Evolutionary conservation across 129 eudicot genomes (phyloP), one percentile per base, ranked within the genome.

Genomic region (Artemisia argyi): DNA sequence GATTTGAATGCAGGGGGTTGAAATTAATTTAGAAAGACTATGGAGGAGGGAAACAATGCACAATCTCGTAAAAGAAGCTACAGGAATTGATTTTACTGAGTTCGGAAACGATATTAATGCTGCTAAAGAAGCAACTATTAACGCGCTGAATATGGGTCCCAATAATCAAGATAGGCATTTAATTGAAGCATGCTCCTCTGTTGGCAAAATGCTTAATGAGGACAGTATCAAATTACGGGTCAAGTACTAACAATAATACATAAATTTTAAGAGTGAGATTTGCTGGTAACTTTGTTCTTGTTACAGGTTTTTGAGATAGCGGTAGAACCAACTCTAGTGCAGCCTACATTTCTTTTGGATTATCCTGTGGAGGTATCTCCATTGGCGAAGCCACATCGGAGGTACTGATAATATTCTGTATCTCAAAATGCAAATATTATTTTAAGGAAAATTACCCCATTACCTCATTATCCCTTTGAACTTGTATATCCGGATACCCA

Each of bases 41-140:
- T 95, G 97, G 97, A 83, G 86, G 80, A 86, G 96, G 78, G 97
- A 91, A 79, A 88, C 96, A 10, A 95, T 95, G 99, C 97, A 91
- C 72, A 91, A 91, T 88, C 83, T 95, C 56, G 99, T 91, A 66
- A 88, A 91, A 86, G 96, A 95, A 86, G 91, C 93, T 62, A 84
- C 95, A 58, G 97, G 97, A 55, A 78, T 95, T 83, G 91, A 95
- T 84, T 88, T 95, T 68, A 35, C 15, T 0, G 73, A 85, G 74
- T 83, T 84, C 22, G 95, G 91, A 18, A 80, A 88, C 61, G 86
- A 88, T 76, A 84, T 95, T 13, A 58, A 73, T 52, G 82, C 85
- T 79, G 89, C 90, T 47, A 95, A 85, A 77, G 91, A 88, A 70
- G 87, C 78, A 64, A 81, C 91, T 53, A 35, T 78, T 61, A 81